Conservation (phyloP, 306 rosid genomes). For the Erythrophleum fordii region DNA sequence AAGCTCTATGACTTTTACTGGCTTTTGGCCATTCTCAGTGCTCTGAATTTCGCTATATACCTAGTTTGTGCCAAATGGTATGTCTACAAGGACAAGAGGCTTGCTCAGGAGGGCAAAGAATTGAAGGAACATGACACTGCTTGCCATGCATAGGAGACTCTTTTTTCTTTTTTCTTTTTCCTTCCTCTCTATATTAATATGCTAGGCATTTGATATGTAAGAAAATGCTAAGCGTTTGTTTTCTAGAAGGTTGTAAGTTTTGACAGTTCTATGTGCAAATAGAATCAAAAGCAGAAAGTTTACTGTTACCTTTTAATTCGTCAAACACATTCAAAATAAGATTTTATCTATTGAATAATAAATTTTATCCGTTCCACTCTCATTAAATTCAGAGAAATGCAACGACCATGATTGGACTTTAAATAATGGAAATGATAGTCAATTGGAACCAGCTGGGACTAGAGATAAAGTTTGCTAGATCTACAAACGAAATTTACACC, state of each 20-base stretch:
- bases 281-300: neutral
- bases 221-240: neutral
- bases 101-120: slow-evolving; percentile 66
- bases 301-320: neutral
- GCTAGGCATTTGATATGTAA: neutral
- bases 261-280: neutral
- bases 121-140: slow-evolving; percentile 56
- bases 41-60: slow-evolving; percentile 62
- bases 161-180: neutral
- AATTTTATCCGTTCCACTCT: neutral
- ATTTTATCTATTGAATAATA: neutral
- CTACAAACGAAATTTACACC: too few species aligned
- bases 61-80: slow-evolving; percentile 81
- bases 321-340: neutral
- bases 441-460: too few species aligned
- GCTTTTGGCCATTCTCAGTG: slow-evolving; percentile 77
- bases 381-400: too few species aligned
- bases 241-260: neutral
- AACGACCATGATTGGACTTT: neutral
- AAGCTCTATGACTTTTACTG: slow-evolving; percentile 85
- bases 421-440: neutral
- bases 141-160: slow-evolving; percentile 43
- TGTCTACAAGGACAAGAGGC: slow-evolving; percentile 81
- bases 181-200: neutral
- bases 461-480: too few species aligned